Evolutionary conservation across 805 yeast species (phyloP), one percentile per base, ranked within the genome.

Genomic region (Candida maesae): DNA sequence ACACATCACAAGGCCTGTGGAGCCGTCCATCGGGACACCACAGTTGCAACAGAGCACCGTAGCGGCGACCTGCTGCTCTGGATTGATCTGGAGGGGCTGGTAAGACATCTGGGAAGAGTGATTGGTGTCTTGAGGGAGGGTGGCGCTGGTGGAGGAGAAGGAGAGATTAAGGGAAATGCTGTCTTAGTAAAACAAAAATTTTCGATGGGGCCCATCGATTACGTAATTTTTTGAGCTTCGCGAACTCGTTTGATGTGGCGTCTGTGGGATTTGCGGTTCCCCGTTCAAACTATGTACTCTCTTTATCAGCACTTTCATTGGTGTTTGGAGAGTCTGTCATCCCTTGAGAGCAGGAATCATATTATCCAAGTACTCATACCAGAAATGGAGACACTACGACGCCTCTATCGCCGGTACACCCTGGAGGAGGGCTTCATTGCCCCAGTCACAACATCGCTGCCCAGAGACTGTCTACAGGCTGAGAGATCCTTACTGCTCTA

Each of bases 1-100:
- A 70, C 99, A 93, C 95, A 91, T 88, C 20, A 89, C 95, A 42
- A 90, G 68, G 12, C 96, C 96, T 19, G 79, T 68, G 18, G 97
- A 87, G 33, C 98, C 98, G 61, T 93, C 98, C 78, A 93, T 87
- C 33, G 98, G 97, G 42, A 84, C 87, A 67, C 98, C 98, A 82
- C 99, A 93, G 82, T 87, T 88, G 67, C 95, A 89, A 73, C 99
- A 93, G 44, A 93, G 78, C 46, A 93, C 93, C 2, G 98, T 93
- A 25, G 97, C 95, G 15, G 71, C 74, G 8, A 56, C 50, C 13
- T 50, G 52, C 17, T 60, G 63, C 16, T 55, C 67, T 33, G 66
- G 68, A 24, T 54, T 51, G 26, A 51, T 56, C 38, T 66, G 67
- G 39, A 66, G 54, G 7, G 68, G 69, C 26, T 61, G 57, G 43